These are phyloP conservation scores for Aleurites moluccanus DNA, from an alignment of 441 rosid species.

Conservation along the genomic window DNA sequence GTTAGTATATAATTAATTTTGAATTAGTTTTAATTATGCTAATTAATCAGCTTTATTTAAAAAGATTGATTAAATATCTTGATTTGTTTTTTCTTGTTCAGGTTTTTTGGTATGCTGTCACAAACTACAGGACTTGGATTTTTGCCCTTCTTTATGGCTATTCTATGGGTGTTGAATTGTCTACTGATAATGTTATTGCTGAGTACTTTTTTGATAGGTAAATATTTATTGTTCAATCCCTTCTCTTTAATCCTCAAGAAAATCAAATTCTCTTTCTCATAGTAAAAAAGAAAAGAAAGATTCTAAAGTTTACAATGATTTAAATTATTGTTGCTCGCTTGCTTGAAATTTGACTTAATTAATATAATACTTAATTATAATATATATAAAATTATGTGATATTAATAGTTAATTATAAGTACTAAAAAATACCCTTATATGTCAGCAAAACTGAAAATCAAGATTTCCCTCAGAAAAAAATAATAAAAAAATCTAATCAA, in stretches of 20 bases:
- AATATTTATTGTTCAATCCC: not conserved
- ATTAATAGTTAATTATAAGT: no score
- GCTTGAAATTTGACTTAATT: no score
- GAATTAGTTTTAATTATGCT: no score
- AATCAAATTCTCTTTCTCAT: not conserved
- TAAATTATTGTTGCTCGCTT: no score
- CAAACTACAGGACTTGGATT: conserved; percentile 82
- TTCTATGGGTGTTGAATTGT: conserved; percentile 78
- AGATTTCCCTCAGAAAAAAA: no score
- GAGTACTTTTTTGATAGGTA: conserved; percentile 79
- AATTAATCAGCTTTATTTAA: not conserved
- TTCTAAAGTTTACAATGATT: no score
- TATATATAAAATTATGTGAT: no score
- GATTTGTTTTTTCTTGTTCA: conserved; percentile 25
- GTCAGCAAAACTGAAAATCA: no score
- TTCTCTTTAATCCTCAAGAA: not conserved
- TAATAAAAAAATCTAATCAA: no score
- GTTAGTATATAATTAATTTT: conserved; percentile 27
- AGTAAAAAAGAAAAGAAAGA: no score
- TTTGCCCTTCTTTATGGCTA: conserved; percentile 82
- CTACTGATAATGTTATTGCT: conserved; percentile 76
- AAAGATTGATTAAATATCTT: not conserved
- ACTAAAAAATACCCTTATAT: no score
- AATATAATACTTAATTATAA: no score
- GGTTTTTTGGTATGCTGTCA: conserved; percentile 72